Conservation (phyloP, 179 eudicot genomes). For the Drosera spatulata region DNA sequence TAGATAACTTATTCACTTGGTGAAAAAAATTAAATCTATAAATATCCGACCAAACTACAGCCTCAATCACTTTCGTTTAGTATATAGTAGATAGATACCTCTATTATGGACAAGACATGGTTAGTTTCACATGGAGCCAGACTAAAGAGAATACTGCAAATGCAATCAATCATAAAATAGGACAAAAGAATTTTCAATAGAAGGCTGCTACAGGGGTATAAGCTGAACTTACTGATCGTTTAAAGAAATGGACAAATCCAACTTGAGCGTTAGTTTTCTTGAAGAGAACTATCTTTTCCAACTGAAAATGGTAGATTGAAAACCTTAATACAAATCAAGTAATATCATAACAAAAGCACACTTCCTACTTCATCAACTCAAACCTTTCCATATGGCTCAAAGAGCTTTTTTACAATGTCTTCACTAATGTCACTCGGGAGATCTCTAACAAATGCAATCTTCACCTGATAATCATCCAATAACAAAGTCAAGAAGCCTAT, state of each 20-base stretch:
- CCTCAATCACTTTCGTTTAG: too few species aligned
- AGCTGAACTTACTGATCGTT: constrained; percentile 35
- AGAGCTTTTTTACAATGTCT: constrained; percentile 39
- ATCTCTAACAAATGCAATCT: constrained; percentile 54
- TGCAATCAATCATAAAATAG: too few species aligned
- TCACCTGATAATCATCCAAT: constrained; percentile 32
- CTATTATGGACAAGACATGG: too few species aligned
- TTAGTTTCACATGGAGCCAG: background rate
- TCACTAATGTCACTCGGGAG: constrained; percentile 51
- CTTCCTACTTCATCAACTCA: constrained; percentile 1
- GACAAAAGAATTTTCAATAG: background rate
- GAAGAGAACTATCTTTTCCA: constrained; percentile 53
- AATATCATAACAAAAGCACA: too few species aligned
- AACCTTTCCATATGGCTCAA: constrained; percentile 60
- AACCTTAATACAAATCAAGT: too few species aligned
- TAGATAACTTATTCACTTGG: too few species aligned
- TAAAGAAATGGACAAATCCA: constrained; percentile 53
- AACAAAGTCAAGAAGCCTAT: background rate
- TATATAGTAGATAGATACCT: too few species aligned
- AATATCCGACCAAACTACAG: too few species aligned
- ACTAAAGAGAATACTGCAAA: background rate
- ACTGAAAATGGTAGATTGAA: constrained; percentile 26
- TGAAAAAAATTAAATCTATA: too few species aligned
- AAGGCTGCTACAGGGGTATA: background rate
- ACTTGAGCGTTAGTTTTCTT: constrained; percentile 41